A percentile compares a stretch with the other conserved stretches of the same genome.
Evolutionary conservation across 345 rosid genomes (phyloP).

Genomic region (Lumnitzera racemosa): DNA sequence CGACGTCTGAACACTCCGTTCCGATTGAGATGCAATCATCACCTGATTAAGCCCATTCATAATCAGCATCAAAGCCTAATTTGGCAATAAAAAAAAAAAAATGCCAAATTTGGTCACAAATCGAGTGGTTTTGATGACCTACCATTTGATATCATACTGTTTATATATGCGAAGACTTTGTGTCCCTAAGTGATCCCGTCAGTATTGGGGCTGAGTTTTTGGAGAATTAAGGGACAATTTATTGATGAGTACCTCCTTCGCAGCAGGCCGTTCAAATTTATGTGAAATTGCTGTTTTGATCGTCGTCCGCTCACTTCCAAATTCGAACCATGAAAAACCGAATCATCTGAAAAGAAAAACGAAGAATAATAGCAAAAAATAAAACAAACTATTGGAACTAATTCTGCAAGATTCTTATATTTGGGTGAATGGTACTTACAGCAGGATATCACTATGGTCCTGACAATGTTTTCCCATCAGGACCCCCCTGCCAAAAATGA

Average conservation of each 20-base stretch:
- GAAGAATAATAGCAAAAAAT: neutral
- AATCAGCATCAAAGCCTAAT: neutral
- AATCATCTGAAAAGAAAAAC: conserved; percentile 42
- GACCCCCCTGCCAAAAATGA: conserved; percentile 46
- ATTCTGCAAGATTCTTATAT: neutral
- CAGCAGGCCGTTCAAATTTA: conserved; percentile 99
- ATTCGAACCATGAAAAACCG: conserved; percentile 93
- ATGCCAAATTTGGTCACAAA: neutral
- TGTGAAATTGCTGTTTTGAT: conserved; percentile 92
- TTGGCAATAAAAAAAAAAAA: neutral
- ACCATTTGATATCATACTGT: conserved; percentile 78
- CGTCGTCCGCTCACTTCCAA: conserved; percentile 46
- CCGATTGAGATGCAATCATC: conserved; percentile 88
- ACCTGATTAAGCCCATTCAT: conserved; percentile 30
- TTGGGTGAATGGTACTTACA: conserved; percentile 33
- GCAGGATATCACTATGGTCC: conserved; percentile 85
- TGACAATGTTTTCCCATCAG: conserved; percentile 40
- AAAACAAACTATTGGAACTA: neutral
- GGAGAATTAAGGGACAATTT: conserved; percentile 68
- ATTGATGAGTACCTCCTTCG: conserved; percentile 61
- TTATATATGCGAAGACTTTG: conserved; percentile 72
- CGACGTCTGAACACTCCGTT: conserved; percentile 60
- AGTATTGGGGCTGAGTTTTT: conserved; percentile 88
- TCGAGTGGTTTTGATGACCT: neutral
- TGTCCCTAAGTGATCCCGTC: conserved; percentile 83